These are phyloP conservation scores for Coemansia sp. DNA, from an alignment of 192 early-diverging fungal species.

Conservation along the genomic window DNA sequence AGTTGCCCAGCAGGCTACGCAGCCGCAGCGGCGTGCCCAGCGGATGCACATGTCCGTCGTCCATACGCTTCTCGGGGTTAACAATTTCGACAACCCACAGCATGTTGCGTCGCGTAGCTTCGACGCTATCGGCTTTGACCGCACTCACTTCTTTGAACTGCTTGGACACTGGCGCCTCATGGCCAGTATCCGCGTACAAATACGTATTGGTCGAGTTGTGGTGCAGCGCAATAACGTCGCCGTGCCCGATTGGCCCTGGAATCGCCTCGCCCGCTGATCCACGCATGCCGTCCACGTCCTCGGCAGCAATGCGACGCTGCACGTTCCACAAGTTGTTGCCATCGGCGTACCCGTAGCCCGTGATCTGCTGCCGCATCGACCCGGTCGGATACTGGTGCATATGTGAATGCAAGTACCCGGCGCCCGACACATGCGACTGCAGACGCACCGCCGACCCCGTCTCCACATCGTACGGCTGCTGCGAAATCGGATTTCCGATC, in stretches of 20 bases:
- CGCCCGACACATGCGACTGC: slow-evolving; percentile 29
- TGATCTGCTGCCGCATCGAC: slow-evolving; percentile 75
- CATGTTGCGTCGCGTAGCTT: slow-evolving; percentile 61
- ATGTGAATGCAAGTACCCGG: slow-evolving; percentile 61
- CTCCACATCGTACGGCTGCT: slow-evolving; percentile 49
- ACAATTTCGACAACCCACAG: slow-evolving; percentile 86
- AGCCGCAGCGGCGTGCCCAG: slow-evolving; percentile 67
- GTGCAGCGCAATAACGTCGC: slow-evolving; percentile 71
- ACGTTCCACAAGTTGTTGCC: slow-evolving; percentile 80
- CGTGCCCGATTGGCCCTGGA: slow-evolving; percentile 62
- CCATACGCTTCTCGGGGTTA: slow-evolving; percentile 53
- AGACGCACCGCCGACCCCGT: slow-evolving; percentile 40
- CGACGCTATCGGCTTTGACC: slow-evolving; percentile 3
- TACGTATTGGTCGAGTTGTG: slow-evolving; percentile 63
- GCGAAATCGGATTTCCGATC: slow-evolving; percentile 37
- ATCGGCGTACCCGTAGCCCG: slow-evolving; percentile 81
- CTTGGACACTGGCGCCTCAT: slow-evolving; percentile 62
- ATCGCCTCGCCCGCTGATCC: slow-evolving; percentile 18
- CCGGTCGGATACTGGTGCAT: slow-evolving; percentile 64
- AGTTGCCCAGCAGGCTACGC: slow-evolving; percentile 66
- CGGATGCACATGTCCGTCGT: slow-evolving; percentile 55
- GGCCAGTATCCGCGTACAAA: slow-evolving; percentile 61
- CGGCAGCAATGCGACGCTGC: slow-evolving; percentile 34
- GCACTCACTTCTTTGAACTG: slow-evolving; percentile 67
- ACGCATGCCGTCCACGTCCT: slow-evolving; percentile 3